A percentile compares a stretch with the other conserved stretches of the same genome.
Conservation (phyloP, 2,329 filamentous ascomycete genomes). For the Simplicillium aogashimaense region DNA sequence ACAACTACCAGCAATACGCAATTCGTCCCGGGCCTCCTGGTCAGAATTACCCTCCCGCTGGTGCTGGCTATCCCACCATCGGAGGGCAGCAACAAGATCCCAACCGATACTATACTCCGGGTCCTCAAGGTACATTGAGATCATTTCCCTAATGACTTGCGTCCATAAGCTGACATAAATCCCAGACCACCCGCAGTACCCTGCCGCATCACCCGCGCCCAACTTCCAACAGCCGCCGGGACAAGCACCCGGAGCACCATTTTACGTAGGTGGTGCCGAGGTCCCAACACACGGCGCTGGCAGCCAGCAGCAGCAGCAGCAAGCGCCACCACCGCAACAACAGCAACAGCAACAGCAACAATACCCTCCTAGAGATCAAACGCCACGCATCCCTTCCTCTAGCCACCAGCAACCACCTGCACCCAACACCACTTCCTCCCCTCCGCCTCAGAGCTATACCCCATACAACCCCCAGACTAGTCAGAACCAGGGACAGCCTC, state of each 20-base stretch:
- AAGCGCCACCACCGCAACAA: constrained; percentile 24
- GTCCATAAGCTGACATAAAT: constrained; percentile 7
- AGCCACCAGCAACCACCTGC: constrained; percentile 32
- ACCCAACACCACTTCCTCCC: constrained; percentile 40
- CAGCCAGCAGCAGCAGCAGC: constrained; percentile 10
- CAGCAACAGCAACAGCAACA: constrained; percentile 1
- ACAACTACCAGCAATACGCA: constrained; percentile 61
- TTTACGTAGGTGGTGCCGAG: constrained; percentile 54
- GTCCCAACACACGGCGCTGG: constrained; percentile 29
- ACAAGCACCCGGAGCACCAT: constrained; percentile 43
- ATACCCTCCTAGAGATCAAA: constrained; percentile 42
- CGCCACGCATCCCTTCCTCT: constrained; percentile 35
- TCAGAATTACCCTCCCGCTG: constrained; percentile 31
- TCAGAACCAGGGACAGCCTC: constrained; percentile 38
- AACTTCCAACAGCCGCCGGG: constrained; percentile 42
- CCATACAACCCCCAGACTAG: constrained; percentile 30
- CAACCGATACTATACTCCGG: constrained; percentile 60
- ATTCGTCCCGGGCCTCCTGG: constrained; percentile 40
- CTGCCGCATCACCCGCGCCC: constrained; percentile 38
- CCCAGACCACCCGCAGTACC: constrained; percentile 34
- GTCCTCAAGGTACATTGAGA: constrained; percentile 23
- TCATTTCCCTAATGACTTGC: not conserved
- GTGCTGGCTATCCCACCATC: constrained; percentile 29
- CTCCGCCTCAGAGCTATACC: constrained; percentile 32
- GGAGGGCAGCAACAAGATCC: constrained; percentile 44